phyloP scores from a whole-genome alignment of 805 yeast species.

The Candida berthetii region DNA sequence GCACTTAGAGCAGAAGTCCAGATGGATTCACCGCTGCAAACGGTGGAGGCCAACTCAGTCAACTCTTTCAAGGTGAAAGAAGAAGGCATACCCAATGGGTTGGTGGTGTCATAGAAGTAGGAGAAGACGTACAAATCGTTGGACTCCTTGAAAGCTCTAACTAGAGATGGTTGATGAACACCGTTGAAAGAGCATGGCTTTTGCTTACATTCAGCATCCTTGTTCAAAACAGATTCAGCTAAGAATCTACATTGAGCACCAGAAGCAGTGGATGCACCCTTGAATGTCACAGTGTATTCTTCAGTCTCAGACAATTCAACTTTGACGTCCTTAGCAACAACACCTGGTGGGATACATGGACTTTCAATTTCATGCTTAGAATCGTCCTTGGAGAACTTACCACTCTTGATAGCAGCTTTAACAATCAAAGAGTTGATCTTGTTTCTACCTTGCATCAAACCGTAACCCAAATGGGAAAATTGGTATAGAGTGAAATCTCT shows the following conservation, averaged over 20 bases:
- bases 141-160: conserved; percentile 61
- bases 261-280: conserved; percentile 57
- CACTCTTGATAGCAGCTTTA: conserved; percentile 37
- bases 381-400: conserved; percentile 31
- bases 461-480: conserved; percentile 92
- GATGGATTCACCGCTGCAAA: conserved; percentile 74
- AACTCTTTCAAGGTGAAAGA: conserved; percentile 84
- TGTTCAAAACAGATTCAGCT: conserved; percentile 78
- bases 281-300: conserved; percentile 49
- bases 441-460: conserved; percentile 90
- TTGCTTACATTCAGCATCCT: conserved; percentile 67
- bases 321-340: conserved; percentile 47
- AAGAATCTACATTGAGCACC: conserved; percentile 83
- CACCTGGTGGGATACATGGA: conserved; percentile 88
- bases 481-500: conserved; percentile 80
- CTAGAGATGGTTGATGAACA: conserved; percentile 91
- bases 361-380: conserved; percentile 46
- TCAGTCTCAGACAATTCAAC: conserved; percentile 49
- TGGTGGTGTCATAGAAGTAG: conserved; percentile 90
- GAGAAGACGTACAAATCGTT: conserved; percentile 88
- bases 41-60: conserved; percentile 71
- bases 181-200: conserved; percentile 96
- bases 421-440: conserved; percentile 67
- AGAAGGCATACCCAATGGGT: conserved; percentile 91
- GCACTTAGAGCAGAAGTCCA: conserved; percentile 68